Base-by-base conservation (phyloP, 2,329 filamentous ascomycete species). In the Arthrobotrys pseudoclavata region DNA sequence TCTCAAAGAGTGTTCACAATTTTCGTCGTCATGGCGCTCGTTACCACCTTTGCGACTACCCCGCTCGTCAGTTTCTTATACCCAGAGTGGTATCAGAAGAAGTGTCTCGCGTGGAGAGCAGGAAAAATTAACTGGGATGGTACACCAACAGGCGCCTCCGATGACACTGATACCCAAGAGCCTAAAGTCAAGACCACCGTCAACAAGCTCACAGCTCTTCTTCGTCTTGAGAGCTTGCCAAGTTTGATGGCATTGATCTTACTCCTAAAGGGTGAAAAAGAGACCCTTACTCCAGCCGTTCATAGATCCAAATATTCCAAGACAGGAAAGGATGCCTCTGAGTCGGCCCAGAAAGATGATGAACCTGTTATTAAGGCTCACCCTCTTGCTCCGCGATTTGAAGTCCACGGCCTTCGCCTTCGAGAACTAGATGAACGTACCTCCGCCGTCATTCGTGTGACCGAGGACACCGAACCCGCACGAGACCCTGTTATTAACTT, bases 371-470 rank as follows among this genome's bases (percentile, higher is more conserved):
- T 61, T 13, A 70, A 22, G 18, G n/a, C 60, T 24, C 31, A 80
- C 75, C 45, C 80, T 77, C 26, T 34, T 13, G 72, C 7, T 48
- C 67, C 31, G 71, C 80, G 63, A 0, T 86, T 95, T 0, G 88
- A 92, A 81, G 91, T 94, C 0, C 93, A 97, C 81, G 95, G 94
- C 31, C 85, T 97, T 15, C 91, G 94, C 9, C 87, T 98, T 15
- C 85, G 96, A 55, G 92, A 96, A 82, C 88, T 98, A 10, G 96
- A 93, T 0, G 94, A 97, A 81, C 93, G 95, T 87, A 92, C 92
- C 48, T 97, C 95, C 0, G 94, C 94, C n/a, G 94, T 97, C 81
- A 98, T 98, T 95, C 91, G 93, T 81, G 93, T 96, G 9, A 91
- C 93, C 0, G 93, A 96, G 82, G 87, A 91, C 1, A 91, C 93